Evolutionary conservation across 768 basidiomycete genomes (phyloP).

Genomic region (Pilatotrama ljubarskyi): DNA sequence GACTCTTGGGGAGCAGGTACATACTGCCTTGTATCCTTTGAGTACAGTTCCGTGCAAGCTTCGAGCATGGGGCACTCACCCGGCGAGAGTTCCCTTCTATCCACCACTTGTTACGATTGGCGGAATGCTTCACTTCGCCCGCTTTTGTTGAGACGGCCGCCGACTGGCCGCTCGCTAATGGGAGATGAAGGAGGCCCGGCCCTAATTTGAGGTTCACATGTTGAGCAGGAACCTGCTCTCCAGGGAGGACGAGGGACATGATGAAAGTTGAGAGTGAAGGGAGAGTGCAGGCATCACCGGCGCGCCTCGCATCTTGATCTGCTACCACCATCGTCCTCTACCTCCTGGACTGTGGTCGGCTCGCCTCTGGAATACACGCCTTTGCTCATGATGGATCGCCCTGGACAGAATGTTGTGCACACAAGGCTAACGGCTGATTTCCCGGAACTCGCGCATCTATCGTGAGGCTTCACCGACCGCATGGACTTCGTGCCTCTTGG

Average conservation of each 20-base stretch:
- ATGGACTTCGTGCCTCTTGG: neutral
- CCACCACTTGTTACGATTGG: constrained; percentile 83
- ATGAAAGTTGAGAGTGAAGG: constrained; percentile 18
- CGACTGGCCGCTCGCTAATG: constrained; percentile 32
- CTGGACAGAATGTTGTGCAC: constrained; percentile 2
- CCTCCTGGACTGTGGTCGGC: neutral
- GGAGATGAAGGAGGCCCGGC: constrained; percentile 69
- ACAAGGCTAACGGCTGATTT: constrained; percentile 50
- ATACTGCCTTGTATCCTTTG: constrained; percentile 56
- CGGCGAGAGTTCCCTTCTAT: constrained; percentile 83
- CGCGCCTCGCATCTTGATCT: neutral
- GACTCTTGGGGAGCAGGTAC: constrained; percentile 87
- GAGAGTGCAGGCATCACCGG: neutral
- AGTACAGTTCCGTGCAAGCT: neutral
- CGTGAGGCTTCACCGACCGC: constrained; percentile 47
- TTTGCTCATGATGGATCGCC: neutral
- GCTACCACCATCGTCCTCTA: neutral
- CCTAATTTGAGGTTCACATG: constrained; percentile 85
- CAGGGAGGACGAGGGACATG: constrained; percentile 76
- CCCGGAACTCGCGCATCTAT: constrained; percentile 70
- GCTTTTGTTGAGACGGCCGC: constrained; percentile 63
- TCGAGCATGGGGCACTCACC: constrained; percentile 48
- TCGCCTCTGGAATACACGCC: neutral
- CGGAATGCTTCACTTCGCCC: constrained; percentile 66
- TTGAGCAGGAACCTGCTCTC: constrained; percentile 72